Evolutionary conservation across 1,139 yeast genomes (phyloP).

Genomic region (Geotrichum carabidarum): DNA sequence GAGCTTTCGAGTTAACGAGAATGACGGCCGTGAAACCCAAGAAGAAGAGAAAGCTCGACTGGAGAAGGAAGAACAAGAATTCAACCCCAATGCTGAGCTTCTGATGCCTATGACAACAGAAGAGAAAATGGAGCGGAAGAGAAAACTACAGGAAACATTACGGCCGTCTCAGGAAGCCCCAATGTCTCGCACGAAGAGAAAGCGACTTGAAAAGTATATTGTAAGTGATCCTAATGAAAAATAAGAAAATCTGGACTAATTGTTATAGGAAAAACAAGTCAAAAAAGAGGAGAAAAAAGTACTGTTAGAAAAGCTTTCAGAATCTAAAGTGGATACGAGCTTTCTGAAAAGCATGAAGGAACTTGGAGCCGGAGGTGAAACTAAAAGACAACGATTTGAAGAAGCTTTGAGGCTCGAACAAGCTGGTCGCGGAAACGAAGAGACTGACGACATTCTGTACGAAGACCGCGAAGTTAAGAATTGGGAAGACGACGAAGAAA

Average conservation of each 20-base stretch:
- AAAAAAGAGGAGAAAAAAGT: constrained; percentile 84
- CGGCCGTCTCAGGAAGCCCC: constrained; percentile 56
- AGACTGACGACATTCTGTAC: constrained; percentile 58
- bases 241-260: too few relatives aligned
- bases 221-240: constrained; percentile 27
- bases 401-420: constrained; percentile 73
- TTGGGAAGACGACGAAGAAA: constrained; percentile 48
- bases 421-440: constrained; percentile 66
- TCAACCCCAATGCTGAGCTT: constrained; percentile 59
- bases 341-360: constrained; percentile 65
- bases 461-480: constrained; percentile 63
- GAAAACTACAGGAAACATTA: constrained; percentile 57
- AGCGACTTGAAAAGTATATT: constrained; percentile 47
- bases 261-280: constrained; percentile 70
- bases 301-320: constrained; percentile 69
- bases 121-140: constrained; percentile 60
- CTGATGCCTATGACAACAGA: constrained; percentile 47
- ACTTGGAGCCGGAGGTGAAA: constrained; percentile 71
- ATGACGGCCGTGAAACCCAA: constrained; percentile 40
- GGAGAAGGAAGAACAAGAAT: constrained; percentile 25
- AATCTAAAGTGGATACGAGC: constrained; percentile 58
- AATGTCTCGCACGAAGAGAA: constrained; percentile 66
- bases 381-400: constrained; percentile 61
- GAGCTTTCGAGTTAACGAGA: constrained; percentile 41
- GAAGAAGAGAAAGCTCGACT: constrained; percentile 36